These are phyloP conservation scores for Wickerhamomyces sydowiorum DNA, from an alignment of 805 yeast species.

Conservation along the genomic window DNA sequence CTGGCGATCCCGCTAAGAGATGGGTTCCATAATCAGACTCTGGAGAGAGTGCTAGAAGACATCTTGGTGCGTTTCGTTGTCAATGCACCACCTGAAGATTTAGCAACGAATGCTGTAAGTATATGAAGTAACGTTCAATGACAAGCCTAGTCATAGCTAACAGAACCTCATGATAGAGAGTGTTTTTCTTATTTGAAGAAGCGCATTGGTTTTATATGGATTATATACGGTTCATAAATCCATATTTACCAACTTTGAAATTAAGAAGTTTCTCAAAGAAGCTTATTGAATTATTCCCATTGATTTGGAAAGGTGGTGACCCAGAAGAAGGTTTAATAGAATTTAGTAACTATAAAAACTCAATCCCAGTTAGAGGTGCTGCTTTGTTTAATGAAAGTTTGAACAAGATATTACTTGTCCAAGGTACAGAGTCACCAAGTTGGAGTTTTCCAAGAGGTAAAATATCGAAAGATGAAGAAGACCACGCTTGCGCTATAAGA, in stretches of 20 bases:
- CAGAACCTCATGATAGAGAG: constrained; percentile 37
- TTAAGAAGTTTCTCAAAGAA: constrained; percentile 70
- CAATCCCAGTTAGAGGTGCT: constrained; percentile 95
- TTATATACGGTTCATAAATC: constrained; percentile 66
- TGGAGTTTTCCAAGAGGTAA: constrained; percentile 99
- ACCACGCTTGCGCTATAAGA: constrained; percentile 82
- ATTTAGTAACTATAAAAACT: constrained; percentile 80
- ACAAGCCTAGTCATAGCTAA: constrained; percentile 14
- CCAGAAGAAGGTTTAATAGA: constrained; percentile 70
- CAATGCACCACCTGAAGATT: constrained; percentile 88
- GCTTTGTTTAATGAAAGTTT: constrained; percentile 72
- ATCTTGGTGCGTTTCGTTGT: constrained; percentile 83
- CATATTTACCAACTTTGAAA: constrained; percentile 68
- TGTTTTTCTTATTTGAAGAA: constrained; percentile 92
- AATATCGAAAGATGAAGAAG: constrained; percentile 88
- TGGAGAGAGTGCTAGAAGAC: constrained; percentile 78
- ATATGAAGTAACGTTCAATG: neutral
- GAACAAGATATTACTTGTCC: constrained; percentile 70
- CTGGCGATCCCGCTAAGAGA: constrained; percentile 56
- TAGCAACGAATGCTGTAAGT: constrained; percentile 55
- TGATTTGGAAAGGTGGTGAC: constrained; percentile 80
- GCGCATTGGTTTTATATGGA: constrained; percentile 98
- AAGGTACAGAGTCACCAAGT: constrained; percentile 73
- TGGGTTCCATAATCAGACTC: constrained; percentile 55
- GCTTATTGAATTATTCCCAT: constrained; percentile 64